Evolutionary conservation across 225 moss, liverwort and hornwort species (phyloP).

Genomic region (Sphagnum contortum): DNA sequence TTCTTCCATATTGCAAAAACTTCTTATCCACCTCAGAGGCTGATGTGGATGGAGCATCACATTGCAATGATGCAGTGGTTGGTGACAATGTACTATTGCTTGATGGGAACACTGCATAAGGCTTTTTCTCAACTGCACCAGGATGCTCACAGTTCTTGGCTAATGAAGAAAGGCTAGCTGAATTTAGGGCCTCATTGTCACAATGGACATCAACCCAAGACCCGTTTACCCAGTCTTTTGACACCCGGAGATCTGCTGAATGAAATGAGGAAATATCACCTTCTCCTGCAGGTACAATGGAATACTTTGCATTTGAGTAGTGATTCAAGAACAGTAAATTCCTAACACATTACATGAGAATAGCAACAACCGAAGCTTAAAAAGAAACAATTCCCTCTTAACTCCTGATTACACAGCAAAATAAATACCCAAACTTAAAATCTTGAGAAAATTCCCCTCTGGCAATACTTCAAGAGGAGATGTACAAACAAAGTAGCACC

Average conservation of each 20-base stretch:
- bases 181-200: conserved; percentile 37
- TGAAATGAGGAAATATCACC: conserved; percentile 39
- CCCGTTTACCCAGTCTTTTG: conserved; percentile 79
- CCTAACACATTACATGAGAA: no score
- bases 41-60: conserved; percentile 16
- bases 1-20: conserved; percentile 6
- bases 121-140: not conserved
- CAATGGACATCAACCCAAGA: conserved; percentile 50
- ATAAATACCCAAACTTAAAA: no score
- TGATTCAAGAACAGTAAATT: no score
- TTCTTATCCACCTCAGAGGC: conserved; percentile 14
- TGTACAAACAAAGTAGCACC: conserved; percentile 19
- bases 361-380: no score
- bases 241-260: conserved; percentile 41
- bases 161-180: conserved; percentile 21
- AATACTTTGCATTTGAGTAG: no score
- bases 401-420: no score
- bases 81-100: not conserved
- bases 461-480: no score
- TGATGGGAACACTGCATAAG: no score
- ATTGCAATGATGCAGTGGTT: conserved; percentile 19
- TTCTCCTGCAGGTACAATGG: conserved; percentile 38
- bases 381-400: no score
- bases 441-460: no score
- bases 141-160: conserved; percentile 18